A percentile compares a stretch with the other conserved stretches of the same genome.
Evolutionary conservation across 768 basidiomycete genomes (phyloP).

Genomic region (Naganishia antarctica): DNA sequence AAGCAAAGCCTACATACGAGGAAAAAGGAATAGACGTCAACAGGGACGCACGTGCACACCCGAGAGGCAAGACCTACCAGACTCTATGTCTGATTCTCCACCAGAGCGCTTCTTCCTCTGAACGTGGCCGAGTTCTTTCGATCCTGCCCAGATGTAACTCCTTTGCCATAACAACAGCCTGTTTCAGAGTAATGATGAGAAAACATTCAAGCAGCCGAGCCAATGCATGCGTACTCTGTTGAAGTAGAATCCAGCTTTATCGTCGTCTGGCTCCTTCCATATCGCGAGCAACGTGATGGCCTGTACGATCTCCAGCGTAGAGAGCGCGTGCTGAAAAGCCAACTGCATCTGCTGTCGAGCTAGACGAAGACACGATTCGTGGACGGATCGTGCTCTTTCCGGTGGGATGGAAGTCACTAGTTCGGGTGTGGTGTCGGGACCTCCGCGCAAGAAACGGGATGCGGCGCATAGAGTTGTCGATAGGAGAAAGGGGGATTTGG

Average conservation of each 20-base stretch:
- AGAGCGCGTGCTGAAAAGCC: slow-evolving; percentile 31
- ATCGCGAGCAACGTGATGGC: slow-evolving; percentile 31
- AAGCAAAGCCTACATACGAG: slow-evolving; percentile 29
- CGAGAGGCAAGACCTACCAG: slow-evolving; percentile 28
- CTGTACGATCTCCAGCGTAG: slow-evolving; percentile 30
- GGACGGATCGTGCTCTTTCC: slow-evolving; percentile 30
- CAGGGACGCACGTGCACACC: too few relatives aligned
- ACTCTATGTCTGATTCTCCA: slow-evolving; percentile 27
- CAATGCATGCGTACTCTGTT: slow-evolving; percentile 19
- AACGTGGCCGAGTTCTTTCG: slow-evolving; percentile 21
- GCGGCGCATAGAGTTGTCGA: slow-evolving; percentile 33
- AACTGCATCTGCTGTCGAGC: slow-evolving; percentile 32
- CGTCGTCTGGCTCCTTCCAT: slow-evolving; percentile 37
- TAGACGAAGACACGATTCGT: slow-evolving; percentile 33
- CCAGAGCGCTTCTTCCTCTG: slow-evolving; percentile 25
- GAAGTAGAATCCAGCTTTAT: slow-evolving; percentile 33
- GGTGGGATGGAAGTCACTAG: slow-evolving; percentile 26
- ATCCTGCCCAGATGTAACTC: slow-evolving; percentile 33
- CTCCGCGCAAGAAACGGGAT: slow-evolving; percentile 30
- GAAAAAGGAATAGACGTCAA: not conserved
- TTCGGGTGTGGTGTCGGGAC: slow-evolving; percentile 23
- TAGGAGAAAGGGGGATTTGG: slow-evolving; percentile 32
- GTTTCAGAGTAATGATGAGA: not conserved
- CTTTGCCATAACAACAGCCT: slow-evolving; percentile 31
- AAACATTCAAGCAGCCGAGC: not conserved